Percentiles rank a stretch among this genome's conserved stretches.
phyloP scores from a whole-genome alignment of 2,329 filamentous ascomycete species.

The Colletotrichum shisoi region DNA sequence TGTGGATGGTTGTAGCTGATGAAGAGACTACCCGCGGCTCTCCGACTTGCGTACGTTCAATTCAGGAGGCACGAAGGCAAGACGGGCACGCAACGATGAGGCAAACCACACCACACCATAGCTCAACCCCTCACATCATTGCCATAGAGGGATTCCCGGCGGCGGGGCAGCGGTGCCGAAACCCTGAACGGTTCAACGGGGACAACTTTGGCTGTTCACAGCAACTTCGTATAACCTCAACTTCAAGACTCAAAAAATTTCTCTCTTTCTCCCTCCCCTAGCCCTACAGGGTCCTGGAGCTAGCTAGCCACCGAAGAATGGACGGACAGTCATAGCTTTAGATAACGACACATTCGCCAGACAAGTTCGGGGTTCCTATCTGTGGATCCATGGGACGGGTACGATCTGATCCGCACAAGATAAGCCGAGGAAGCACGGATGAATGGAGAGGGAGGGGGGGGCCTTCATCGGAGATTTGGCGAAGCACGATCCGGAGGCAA shows the following conservation, averaged over 20 bases:
- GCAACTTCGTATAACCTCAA: background rate
- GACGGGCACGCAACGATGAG: background rate
- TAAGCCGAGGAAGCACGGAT: conserved; percentile 32
- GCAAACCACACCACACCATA: background rate
- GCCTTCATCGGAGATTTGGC: conserved; percentile 16
- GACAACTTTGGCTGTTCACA: conserved; percentile 8
- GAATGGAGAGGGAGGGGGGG: conserved; percentile 8
- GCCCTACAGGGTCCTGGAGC: conserved; percentile 5
- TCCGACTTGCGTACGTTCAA: background rate
- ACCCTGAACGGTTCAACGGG: conserved; percentile 1
- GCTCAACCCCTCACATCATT: conserved; percentile 4
- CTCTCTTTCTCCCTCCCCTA: background rate
- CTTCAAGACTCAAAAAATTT: background rate
- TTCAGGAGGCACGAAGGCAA: background rate
- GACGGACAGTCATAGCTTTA: conserved; percentile 24
- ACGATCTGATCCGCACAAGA: conserved; percentile 38
- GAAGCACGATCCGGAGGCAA: conserved; percentile 23
- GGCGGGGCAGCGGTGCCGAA: conserved; percentile 8
- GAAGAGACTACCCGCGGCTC: background rate
- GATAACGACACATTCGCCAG: conserved; percentile 23
- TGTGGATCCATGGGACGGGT: conserved; percentile 32
- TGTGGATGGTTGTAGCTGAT: conserved; percentile 1
- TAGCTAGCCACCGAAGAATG: conserved; percentile 12
- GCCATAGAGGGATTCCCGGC: conserved; percentile 15
- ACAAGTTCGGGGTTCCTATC: conserved; percentile 26